Conservation (phyloP, 2,329 filamentous ascomycete genomes). For the Taxawa tesnikishii region DNA sequence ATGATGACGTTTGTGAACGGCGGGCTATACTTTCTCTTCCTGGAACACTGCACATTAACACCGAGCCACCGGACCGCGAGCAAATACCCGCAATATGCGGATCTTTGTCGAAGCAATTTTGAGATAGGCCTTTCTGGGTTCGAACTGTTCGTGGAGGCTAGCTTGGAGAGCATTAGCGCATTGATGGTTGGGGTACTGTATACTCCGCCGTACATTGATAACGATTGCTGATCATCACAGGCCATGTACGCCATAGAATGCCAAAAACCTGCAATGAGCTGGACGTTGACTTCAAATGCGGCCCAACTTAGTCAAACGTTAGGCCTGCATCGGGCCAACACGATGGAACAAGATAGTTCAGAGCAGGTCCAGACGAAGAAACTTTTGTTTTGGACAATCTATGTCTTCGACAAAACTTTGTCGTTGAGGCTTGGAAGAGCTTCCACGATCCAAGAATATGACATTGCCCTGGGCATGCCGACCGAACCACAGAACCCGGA, state of each 20-base stretch:
- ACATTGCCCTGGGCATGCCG: constrained; percentile 1
- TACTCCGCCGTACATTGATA: not conserved
- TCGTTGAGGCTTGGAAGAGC: constrained; percentile 59
- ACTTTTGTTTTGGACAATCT: constrained; percentile 46
- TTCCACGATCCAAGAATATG: constrained; percentile 5
- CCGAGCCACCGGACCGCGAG: not conserved
- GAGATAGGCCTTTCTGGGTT: constrained; percentile 7
- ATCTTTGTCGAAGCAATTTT: constrained; percentile 5
- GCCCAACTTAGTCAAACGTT: constrained; percentile 49
- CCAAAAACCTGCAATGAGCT: constrained; percentile 51
- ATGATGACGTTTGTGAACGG: constrained; percentile 7
- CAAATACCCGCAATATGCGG: constrained; percentile 2
- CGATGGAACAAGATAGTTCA: constrained; percentile 6
- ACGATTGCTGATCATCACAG: not conserved
- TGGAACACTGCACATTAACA: not conserved
- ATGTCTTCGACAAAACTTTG: constrained; percentile 43
- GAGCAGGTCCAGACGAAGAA: constrained; percentile 18
- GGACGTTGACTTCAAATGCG: constrained; percentile 48
- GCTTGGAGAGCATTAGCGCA: constrained; percentile 7
- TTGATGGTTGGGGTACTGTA: constrained; percentile 7
- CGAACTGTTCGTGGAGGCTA: constrained; percentile 8
- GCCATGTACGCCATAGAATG: constrained; percentile 42
- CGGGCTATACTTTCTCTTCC: constrained; percentile 5
- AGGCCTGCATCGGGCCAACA: constrained; percentile 12
- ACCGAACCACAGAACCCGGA: not conserved